phyloP scores from a whole-genome alignment of 176 grass and related monocot genomes.

The Zoysia japonica region DNA sequence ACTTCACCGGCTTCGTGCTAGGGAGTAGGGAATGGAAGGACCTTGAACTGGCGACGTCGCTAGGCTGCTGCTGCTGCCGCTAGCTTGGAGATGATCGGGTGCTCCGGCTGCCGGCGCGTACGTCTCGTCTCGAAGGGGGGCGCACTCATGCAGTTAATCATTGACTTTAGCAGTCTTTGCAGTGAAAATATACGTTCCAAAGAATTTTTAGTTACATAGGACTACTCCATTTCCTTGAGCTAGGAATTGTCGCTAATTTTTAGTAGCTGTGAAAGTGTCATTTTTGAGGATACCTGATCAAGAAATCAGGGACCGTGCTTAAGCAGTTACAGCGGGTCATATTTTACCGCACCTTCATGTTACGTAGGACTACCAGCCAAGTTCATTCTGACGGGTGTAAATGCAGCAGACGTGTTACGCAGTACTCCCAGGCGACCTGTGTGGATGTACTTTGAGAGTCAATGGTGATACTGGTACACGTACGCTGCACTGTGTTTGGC shows the following conservation, averaged over 20 bases:
- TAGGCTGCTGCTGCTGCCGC: too few species aligned
- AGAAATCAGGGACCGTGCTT: background rate
- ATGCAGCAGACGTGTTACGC: constrained; percentile 13
- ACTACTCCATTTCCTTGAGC: too few species aligned
- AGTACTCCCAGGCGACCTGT: constrained; percentile 11
- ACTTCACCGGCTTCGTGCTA: constrained; percentile 11
- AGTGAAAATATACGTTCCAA: background rate
- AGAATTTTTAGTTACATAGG: background rate
- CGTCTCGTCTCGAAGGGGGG: background rate
- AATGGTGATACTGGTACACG: constrained; percentile 36
- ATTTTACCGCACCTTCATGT: constrained; percentile 17
- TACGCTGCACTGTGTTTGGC: constrained; percentile 19
- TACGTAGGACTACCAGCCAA: background rate
- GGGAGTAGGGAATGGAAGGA: background rate
- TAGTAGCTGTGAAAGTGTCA: too few species aligned
- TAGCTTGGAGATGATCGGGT: constrained; percentile 6
- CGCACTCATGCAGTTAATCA: constrained; percentile 17
- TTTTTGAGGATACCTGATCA: background rate
- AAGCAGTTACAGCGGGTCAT: background rate
- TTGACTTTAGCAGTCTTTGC: background rate
- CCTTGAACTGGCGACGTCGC: background rate
- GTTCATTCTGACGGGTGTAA: background rate
- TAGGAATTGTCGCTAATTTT: too few species aligned
- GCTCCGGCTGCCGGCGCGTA: too few species aligned
- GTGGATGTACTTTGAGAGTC: constrained; percentile 41